Percentiles rank a stretch among this genome's conserved stretches.
phyloP scores from a whole-genome alignment of 805 yeast genomes.

The Metschnikowia colocasiae region DNA sequence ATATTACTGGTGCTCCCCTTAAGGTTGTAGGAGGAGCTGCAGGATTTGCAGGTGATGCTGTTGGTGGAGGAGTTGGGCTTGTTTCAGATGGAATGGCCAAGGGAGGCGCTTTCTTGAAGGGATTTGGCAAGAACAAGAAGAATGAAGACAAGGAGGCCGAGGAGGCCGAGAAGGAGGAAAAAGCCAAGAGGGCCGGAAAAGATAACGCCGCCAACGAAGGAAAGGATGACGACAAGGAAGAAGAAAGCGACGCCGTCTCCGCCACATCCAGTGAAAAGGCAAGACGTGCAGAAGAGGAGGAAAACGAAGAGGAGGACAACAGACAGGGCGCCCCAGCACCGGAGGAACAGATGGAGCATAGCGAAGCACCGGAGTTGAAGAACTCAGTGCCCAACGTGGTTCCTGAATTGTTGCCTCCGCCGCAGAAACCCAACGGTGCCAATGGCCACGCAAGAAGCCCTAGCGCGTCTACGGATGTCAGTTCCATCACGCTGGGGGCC shows the following conservation, averaged over 20 bases:
- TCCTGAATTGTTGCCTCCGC: constrained; percentile 35
- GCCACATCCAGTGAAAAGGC: constrained; percentile 5
- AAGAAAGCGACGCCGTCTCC: constrained; percentile 3
- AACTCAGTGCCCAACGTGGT: constrained; percentile 32
- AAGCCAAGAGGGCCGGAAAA: constrained; percentile 10
- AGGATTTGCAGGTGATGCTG: constrained; percentile 40
- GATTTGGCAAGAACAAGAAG: constrained; percentile 24
- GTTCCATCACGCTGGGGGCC: constrained; percentile 35
- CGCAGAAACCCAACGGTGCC: constrained; percentile 31
- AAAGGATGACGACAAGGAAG: constrained; percentile 8
- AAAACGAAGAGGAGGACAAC: constrained; percentile 8
- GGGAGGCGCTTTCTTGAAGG: constrained; percentile 43
- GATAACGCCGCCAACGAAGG: background rate
- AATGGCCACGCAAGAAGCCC: constrained; percentile 18
- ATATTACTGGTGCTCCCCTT: constrained; percentile 44
- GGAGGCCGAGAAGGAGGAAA: constrained; percentile 2
- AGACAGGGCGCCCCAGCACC: constrained; percentile 16
- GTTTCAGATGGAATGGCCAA: constrained; percentile 46
- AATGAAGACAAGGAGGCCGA: constrained; percentile 12
- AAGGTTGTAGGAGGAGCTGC: constrained; percentile 43
- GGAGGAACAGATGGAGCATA: constrained; percentile 14
- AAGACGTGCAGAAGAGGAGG: constrained; percentile 4
- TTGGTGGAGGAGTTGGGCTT: constrained; percentile 45
- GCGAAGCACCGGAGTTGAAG: constrained; percentile 15
- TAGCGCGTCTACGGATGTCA: constrained; percentile 29